Conservation (phyloP, 106 monocot species). For the Iris macrosiphon region DNA sequence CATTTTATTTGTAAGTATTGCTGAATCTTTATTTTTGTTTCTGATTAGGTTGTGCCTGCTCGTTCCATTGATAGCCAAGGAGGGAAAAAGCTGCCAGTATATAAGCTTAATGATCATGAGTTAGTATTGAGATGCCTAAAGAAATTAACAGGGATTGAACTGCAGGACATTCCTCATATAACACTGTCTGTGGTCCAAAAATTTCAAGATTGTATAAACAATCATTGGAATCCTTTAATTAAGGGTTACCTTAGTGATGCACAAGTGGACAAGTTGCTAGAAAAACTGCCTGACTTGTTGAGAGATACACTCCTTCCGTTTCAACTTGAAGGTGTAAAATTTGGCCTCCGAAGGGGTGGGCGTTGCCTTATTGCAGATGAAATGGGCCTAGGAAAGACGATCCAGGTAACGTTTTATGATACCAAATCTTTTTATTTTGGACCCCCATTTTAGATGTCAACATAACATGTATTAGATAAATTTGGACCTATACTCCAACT, state of each 20-base stretch:
- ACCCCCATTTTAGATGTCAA: too few relatives aligned
- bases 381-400: slow-evolving; percentile 96
- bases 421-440: too few relatives aligned
- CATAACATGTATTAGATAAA: too few relatives aligned
- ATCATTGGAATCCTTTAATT: slow-evolving; percentile 46
- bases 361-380: slow-evolving; percentile 98
- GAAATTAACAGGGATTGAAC: slow-evolving; percentile 34
- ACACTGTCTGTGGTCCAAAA: slow-evolving; percentile 59
- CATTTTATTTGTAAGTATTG: too few relatives aligned
- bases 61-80: slow-evolving; percentile 38
- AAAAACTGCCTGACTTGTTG: slow-evolving; percentile 41
- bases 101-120: slow-evolving; percentile 58
- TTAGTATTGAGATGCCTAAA: slow-evolving; percentile 42
- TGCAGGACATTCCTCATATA: slow-evolving; percentile 71
- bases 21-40: neutral
- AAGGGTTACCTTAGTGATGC: slow-evolving; percentile 49
- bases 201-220: slow-evolving; percentile 33
- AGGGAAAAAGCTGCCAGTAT: slow-evolving; percentile 26
- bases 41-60: slow-evolving; percentile 34
- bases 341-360: slow-evolving; percentile 75
- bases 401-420: slow-evolving; percentile 52
- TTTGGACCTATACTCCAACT: too few relatives aligned
- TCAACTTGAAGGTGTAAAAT: slow-evolving; percentile 87
- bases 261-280: slow-evolving; percentile 54
- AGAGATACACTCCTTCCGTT: slow-evolving; percentile 67